Evolutionary conservation across 2,329 filamentous ascomycete genomes (phyloP), one percentile per base, ranked within the genome.

Genomic region (Stylonectria norvegica): DNA sequence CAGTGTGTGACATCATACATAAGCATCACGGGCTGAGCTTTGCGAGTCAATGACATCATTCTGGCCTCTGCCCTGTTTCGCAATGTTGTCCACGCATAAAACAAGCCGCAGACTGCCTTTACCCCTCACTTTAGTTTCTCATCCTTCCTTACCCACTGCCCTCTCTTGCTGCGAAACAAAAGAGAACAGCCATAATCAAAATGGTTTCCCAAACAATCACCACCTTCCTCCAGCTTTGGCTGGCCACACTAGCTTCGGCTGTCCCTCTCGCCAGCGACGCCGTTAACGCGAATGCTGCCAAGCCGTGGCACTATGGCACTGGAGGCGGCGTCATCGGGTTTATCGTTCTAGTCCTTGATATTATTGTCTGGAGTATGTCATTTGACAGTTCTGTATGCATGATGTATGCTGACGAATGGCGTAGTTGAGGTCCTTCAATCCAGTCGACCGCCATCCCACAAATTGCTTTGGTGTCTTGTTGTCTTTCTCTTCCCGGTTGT

Each of bases 401-500:
- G n/a, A n/a, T n/a, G n/a, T n/a, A n/a, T 55, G 19, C 18, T 47
- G 45, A 55, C 37, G 3, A 5, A 17, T 0, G 5, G 10, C 5
- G 15, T 48, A 83, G 79, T 83, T 52, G 80, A 83, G 63, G 74
- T 83, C 49, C 64, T 83, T 42, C 77, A 82, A 62, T 83, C 79
- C 28, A 80, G 75, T 61, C 78, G 79, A 43, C 71, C 78, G 4
- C 64, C 72, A 15, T 59, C 65, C 15, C 66, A 73, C 61, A 84
- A 84, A 66, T 59, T 83, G 3, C 64, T 82, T 20, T 84, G 80
- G 80, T 76, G 70, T 34, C 65, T 83, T 1, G 65, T 81, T 30
- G 77, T 83, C 54, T 83, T 83, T 67, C 61, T 83, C 47, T 82
- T 83, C 66, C 80, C 80, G 4, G 66, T 84, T 34, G 58, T 77